Evolutionary conservation across 116 monocot species (phyloP).

Genomic region (Papilionanthe hybrid): DNA sequence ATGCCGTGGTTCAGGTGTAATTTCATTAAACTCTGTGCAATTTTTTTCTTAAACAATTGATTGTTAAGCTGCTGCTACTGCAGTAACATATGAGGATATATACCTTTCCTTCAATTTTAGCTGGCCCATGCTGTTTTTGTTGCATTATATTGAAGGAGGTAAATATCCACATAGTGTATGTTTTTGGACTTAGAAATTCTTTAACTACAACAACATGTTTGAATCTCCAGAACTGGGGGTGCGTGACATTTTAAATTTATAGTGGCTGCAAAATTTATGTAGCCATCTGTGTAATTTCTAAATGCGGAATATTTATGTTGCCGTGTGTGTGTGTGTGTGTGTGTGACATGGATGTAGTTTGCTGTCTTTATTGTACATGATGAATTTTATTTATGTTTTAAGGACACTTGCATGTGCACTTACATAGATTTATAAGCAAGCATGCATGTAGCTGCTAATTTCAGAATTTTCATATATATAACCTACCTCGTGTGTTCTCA

Average conservation of each 20-base stretch:
- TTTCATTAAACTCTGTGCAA: neutral
- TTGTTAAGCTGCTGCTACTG: neutral
- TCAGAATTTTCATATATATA: no score
- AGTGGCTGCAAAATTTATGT: no score
- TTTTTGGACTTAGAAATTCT: neutral
- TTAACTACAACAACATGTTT: neutral
- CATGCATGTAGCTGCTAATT: no score
- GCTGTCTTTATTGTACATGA: no score
- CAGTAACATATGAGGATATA: neutral
- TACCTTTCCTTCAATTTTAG: neutral
- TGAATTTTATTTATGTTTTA: no score
- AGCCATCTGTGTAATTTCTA: no score
- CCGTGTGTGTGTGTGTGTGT: no score
- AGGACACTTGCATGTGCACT: no score
- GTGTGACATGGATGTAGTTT: no score
- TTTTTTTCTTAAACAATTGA: neutral
- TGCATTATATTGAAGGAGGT: neutral
- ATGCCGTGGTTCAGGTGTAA: conserved; percentile 82
- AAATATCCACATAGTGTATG: neutral
- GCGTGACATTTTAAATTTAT: neutral
- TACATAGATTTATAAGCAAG: no score
- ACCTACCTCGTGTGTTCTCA: no score
- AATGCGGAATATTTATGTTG: no score
- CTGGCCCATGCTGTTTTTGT: neutral
- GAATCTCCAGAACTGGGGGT: neutral